Evolutionary conservation across 257 asterid species (phyloP), one percentile per base, ranked within the genome.

Genomic region (Datura wrightii): DNA sequence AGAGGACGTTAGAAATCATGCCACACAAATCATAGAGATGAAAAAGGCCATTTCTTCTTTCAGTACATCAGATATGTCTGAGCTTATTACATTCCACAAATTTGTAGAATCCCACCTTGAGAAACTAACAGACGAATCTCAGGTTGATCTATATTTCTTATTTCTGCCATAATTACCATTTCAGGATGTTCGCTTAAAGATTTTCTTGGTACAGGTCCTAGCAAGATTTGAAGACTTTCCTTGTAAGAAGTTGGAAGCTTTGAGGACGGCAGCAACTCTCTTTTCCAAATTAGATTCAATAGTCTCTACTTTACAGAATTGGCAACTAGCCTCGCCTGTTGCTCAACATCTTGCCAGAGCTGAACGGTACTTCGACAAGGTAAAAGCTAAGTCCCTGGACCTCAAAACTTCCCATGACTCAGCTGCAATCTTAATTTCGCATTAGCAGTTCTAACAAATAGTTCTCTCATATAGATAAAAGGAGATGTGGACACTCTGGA

Each of bases 201-300:
- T 79, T 48, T 37, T 53, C 66, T 4, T 79, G 55, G 41, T 46
- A 72, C 71, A 95, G 98, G 98, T 95, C 79, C 91, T 95, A 34
- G 93, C 99, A 82, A 89, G 98, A 90, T 94, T 91, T 53, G 97
- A 94, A 87, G 97, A 94, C 46, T 95, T 95, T 39, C 99, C 99
- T 2, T 34, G 88, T 83, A 95, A 91, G 84, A 95, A 94, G 85
- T 84, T 95, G 89, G 99, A 95, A 89, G 97, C 95, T 36, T 71
- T 95, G 86, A 94, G 99, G 82, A 94, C 92, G 97, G 94, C 95
- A 69, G 91, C 93, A 72, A 91, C 97, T 50, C 89, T 95, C 31
- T 88, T 87, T 87, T 71, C 87, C 72, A 95, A 95, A 90, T 72
- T 95, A 69, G 91, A 93, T 87, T 58, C 88, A n/a, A 87, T 91